A percentile compares a stretch with the other conserved stretches of the same genome.
Evolutionary conservation across 441 rosid species (phyloP).

Genomic region (Heliophila coronopifolia): DNA sequence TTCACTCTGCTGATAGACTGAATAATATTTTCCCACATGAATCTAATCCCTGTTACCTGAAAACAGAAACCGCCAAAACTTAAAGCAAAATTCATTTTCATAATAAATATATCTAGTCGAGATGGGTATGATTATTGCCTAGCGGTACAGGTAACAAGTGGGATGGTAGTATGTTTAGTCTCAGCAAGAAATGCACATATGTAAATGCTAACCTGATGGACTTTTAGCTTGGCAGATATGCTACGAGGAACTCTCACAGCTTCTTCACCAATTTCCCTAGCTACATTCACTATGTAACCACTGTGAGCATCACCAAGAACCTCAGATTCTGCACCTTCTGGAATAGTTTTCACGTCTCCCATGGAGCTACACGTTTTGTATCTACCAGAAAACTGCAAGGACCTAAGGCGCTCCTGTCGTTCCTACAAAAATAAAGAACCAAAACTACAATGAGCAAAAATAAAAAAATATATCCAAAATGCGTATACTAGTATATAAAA

Average conservation of each 20-base stretch:
- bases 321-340: constrained; percentile 62
- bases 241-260: constrained; percentile 88
- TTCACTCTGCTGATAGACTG: constrained; percentile 80
- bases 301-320: constrained; percentile 78
- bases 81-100: constrained; percentile 10
- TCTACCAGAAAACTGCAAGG: constrained; percentile 74
- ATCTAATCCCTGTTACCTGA: constrained; percentile 95
- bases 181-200: constrained; percentile 14
- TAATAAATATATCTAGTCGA: background rate
- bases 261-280: constrained; percentile 95
- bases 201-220: constrained; percentile 71
- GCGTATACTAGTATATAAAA: background rate
- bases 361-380: constrained; percentile 44
- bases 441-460: constrained; percentile 22
- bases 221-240: constrained; percentile 83
- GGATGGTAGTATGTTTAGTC: background rate
- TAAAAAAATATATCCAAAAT: background rate
- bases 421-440: constrained; percentile 49
- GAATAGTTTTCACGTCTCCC: constrained; percentile 42
- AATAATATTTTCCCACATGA: constrained; percentile 98
- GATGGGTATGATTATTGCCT: constrained; percentile 13
- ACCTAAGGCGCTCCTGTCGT: constrained; percentile 94
- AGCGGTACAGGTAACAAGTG: background rate
- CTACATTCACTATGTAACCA: constrained; percentile 97
- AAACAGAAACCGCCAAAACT: constrained; percentile 20